phyloP scores from a whole-genome alignment of 2,329 filamentous ascomycete species.

The Ophiostoma sp. region DNA sequence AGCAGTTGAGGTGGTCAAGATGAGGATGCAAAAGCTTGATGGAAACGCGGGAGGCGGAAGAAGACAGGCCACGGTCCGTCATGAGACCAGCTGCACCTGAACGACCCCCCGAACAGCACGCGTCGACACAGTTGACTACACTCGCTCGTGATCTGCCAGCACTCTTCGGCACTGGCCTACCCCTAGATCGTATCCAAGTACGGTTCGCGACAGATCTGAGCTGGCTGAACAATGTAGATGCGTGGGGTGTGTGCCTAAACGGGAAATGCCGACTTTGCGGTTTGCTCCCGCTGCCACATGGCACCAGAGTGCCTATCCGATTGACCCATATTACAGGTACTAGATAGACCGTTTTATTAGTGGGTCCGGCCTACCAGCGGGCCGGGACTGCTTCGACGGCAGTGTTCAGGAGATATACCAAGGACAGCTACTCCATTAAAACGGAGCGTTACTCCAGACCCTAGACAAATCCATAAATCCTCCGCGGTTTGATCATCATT shows the following conservation, averaged over 20 bases:
- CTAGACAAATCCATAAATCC: background rate
- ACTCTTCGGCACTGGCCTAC: too few relatives aligned
- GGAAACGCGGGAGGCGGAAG: too few relatives aligned
- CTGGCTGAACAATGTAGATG: background rate
- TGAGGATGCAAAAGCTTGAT: too few relatives aligned
- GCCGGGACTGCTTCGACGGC: background rate
- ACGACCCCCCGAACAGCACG: too few relatives aligned
- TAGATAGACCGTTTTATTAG: background rate
- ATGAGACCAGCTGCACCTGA: too few relatives aligned
- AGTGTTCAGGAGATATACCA: background rate
- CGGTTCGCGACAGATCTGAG: too few relatives aligned
- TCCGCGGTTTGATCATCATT: background rate
- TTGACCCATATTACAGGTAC: background rate
- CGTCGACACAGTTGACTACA: too few relatives aligned
- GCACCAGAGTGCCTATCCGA: background rate
- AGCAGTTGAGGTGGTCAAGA: too few relatives aligned
- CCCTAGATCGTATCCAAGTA: too few relatives aligned
- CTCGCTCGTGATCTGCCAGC: too few relatives aligned
- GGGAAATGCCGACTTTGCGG: conserved; percentile 1
- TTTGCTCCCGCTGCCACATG: conserved; percentile 8
- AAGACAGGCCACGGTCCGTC: too few relatives aligned
- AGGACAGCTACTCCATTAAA: background rate
- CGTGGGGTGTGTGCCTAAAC: background rate
- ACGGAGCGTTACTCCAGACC: background rate
- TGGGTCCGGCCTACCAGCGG: background rate